A percentile compares a stretch with the other conserved stretches of the same genome.
These are phyloP conservation scores for Calonectria naviculata DNA, from an alignment of 2,329 filamentous ascomycete species.

Conservation along the genomic window DNA sequence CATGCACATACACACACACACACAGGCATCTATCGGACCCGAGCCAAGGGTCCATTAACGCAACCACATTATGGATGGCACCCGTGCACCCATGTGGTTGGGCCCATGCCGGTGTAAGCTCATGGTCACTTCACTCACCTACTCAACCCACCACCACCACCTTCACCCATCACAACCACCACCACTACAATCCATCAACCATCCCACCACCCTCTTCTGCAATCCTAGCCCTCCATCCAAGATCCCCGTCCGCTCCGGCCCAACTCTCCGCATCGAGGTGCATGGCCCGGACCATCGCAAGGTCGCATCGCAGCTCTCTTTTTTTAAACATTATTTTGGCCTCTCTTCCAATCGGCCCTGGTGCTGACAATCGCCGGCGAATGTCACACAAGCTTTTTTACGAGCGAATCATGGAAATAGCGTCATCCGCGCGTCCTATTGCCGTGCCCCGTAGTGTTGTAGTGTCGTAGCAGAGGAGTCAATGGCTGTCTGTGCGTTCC, in stretches of 20 bases:
- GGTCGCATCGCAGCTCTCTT: background rate
- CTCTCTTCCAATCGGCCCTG: constrained; percentile 7
- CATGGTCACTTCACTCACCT: background rate
- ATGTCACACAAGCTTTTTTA: constrained; percentile 12
- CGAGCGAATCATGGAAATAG: background rate
- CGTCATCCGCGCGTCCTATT: background rate
- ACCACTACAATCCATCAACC: no score
- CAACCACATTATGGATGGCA: background rate
- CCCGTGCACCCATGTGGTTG: background rate
- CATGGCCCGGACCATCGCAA: background rate
- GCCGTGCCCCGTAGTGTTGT: background rate
- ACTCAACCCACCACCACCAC: background rate
- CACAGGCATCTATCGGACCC: background rate
- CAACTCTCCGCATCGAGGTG: constrained; percentile 28
- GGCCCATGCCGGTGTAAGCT: background rate
- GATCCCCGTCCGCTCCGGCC: constrained; percentile 20
- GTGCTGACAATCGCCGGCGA: constrained; percentile 14
- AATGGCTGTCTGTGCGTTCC: background rate
- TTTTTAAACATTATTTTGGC: background rate
- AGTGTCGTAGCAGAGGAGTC: background rate
- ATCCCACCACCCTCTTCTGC: no score
- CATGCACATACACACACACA: background rate
- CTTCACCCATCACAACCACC: background rate
- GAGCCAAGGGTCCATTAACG: constrained; percentile 6
- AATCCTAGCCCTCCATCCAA: no score